These are phyloP conservation scores for Phytopythium chamaehyphon DNA, from an alignment of 352 stramenopile genomes.

Conservation along the genomic window DNA sequence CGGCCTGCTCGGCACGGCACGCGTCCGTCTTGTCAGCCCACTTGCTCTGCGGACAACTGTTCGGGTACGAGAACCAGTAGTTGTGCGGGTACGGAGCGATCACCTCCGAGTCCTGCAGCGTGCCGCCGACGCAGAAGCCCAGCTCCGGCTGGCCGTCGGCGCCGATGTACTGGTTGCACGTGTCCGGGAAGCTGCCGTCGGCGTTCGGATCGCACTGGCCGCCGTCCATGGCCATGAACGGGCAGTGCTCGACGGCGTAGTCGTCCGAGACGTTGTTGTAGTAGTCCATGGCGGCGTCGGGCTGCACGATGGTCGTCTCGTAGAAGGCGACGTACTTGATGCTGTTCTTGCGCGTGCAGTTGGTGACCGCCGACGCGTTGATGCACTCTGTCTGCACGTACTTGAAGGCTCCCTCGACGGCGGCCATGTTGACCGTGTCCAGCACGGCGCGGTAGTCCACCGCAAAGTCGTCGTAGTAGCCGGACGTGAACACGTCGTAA, in stretches of 20 bases:
- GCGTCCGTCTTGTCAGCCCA: conserved; percentile 39
- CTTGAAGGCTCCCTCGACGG: conserved; percentile 52
- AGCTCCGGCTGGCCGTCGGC: conserved; percentile 33
- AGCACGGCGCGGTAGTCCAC: conserved; percentile 34
- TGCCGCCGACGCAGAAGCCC: conserved; percentile 44
- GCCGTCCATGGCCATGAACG: conserved; percentile 54
- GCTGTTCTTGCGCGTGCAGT: conserved; percentile 54
- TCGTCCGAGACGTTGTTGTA: conserved; percentile 31
- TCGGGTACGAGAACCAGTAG: conserved; percentile 83
- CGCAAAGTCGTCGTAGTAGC: conserved; percentile 37
- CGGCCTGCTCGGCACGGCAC: conserved; percentile 30
- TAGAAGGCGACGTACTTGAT: conserved; percentile 64
- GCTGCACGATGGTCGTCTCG: conserved; percentile 50
- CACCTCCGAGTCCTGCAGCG: conserved; percentile 33
- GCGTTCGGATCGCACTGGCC: conserved; percentile 43
- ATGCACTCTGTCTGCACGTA: conserved; percentile 66
- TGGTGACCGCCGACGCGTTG: conserved; percentile 27
- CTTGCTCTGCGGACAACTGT: conserved; percentile 42
- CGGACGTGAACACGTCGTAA: conserved; percentile 27
- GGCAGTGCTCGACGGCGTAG: conserved; percentile 40
- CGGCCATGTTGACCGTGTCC: conserved; percentile 50
- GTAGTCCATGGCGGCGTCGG: conserved; percentile 28
- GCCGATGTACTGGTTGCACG: conserved; percentile 55
- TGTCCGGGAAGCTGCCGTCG: conserved; percentile 28
- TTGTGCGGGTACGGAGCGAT: conserved; percentile 71